Percentiles rank a stretch among this genome's conserved stretches.
Evolutionary conservation across 139 green algal genomes (phyloP).

Genomic region (Chlamydomonas asymmetrica): DNA sequence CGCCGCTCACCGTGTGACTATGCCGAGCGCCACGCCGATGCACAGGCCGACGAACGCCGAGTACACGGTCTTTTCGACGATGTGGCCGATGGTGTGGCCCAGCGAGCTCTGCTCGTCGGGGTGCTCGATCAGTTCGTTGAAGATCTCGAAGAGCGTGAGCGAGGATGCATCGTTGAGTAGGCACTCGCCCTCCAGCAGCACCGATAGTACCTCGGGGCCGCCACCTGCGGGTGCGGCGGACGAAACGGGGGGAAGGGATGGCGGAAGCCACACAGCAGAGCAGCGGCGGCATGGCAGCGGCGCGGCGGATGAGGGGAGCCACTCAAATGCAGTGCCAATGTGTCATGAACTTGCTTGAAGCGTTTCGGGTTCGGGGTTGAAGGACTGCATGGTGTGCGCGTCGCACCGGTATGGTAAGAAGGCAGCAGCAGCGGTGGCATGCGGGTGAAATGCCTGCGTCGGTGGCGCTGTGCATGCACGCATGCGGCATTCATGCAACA

Average conservation of each 20-base stretch:
- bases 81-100: constrained; percentile 24
- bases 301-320: background rate
- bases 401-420: too few species aligned
- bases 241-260: background rate
- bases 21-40: constrained; percentile 42
- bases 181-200: constrained; percentile 85
- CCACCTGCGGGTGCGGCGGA: constrained; percentile 40
- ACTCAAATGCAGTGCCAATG: too few species aligned
- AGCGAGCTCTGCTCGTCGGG: constrained; percentile 1
- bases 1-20: constrained; percentile 32
- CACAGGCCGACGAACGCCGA: constrained; percentile 21
- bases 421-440: too few species aligned
- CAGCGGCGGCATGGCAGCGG: background rate
- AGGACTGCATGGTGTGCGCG: too few species aligned
- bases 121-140: constrained; percentile 32
- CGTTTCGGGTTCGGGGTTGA: too few species aligned
- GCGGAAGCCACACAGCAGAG: background rate
- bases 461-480: too few species aligned
- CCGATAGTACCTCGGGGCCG: constrained; percentile 71
- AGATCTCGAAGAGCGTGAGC: constrained; percentile 60
- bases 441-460: too few species aligned
- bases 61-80: constrained; percentile 34
- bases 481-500: too few species aligned
- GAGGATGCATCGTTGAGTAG: constrained; percentile 85
- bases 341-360: too few species aligned